phyloP scores from a whole-genome alignment of 495 filamentous ascomycete species.

The Diplogelasinospora grovesii region DNA sequence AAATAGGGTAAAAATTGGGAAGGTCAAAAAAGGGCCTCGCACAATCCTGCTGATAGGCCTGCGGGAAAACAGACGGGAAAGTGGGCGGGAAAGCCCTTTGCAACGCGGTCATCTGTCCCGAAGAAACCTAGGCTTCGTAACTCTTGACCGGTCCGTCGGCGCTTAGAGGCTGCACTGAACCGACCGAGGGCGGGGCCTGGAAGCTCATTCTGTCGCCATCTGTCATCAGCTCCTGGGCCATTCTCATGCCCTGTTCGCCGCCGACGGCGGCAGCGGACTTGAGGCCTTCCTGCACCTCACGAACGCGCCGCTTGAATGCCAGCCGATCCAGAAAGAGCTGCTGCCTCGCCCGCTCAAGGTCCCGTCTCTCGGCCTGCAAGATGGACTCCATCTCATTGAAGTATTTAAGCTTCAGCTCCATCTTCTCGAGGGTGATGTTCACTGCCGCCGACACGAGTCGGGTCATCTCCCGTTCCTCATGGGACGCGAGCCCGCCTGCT shows the following conservation, averaged over 20 bases:
- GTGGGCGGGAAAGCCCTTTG: too few relatives aligned
- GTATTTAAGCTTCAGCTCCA: constrained; percentile 79
- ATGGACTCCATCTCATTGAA: constrained; percentile 94
- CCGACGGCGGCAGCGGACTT: constrained; percentile 53
- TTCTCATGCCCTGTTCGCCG: constrained; percentile 52
- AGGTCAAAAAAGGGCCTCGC: too few relatives aligned
- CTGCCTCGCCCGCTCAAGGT: constrained; percentile 83
- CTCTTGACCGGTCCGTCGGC: constrained; percentile 50
- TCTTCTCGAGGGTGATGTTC: constrained; percentile 75
- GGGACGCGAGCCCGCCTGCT: constrained; percentile 79
- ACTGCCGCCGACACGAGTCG: constrained; percentile 79
- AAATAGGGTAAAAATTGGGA: too few relatives aligned
- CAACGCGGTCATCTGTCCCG: not conserved
- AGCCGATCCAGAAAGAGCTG: constrained; percentile 90
- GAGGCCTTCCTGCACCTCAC: constrained; percentile 73
- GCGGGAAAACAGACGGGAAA: too few relatives aligned
- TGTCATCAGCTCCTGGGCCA: constrained; percentile 41
- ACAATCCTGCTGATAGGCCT: too few relatives aligned
- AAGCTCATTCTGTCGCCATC: constrained; percentile 56
- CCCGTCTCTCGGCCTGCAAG: constrained; percentile 82
- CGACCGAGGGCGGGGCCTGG: constrained; percentile 39
- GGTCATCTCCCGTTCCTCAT: constrained; percentile 95
- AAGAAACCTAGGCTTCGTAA: constrained; percentile 36
- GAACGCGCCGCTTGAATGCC: constrained; percentile 78
- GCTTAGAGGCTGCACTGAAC: constrained; percentile 58